Percentiles rank a stretch among this genome's conserved stretches.
These are phyloP conservation scores for Limonium bicolor DNA, from an alignment of 148 eudicot genomes.

Conservation along the genomic window DNA sequence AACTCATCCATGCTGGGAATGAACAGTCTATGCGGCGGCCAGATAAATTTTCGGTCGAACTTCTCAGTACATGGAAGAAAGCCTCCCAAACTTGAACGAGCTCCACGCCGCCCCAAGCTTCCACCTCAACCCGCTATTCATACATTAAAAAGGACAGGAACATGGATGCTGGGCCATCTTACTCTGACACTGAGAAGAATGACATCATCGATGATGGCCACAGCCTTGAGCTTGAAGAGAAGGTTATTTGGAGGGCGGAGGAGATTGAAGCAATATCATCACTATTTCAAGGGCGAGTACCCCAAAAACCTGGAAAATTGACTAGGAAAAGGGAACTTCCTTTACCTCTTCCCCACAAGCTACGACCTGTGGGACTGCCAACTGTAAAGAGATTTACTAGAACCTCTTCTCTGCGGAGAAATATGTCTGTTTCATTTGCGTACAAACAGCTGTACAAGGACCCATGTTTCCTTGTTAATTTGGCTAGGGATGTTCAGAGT, in stretches of 20 bases:
- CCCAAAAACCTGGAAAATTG: conserved; percentile 77
- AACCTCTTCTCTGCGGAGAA: conserved; percentile 6
- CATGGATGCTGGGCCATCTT: conserved; percentile 1
- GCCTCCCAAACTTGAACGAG: conserved; percentile 29
- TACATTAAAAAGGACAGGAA: conserved; percentile 14
- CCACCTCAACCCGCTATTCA: conserved; percentile 28
- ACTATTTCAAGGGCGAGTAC: conserved; percentile 73
- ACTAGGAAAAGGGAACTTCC: conserved; percentile 71
- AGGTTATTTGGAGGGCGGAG: conserved; percentile 45
- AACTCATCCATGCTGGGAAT: background rate
- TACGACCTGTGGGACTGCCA: conserved; percentile 73
- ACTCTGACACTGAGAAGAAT: background rate
- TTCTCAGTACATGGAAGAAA: conserved; percentile 13
- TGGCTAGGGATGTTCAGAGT: conserved; percentile 62
- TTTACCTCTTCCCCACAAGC: conserved; percentile 67
- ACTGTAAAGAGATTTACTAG: conserved; percentile 24
- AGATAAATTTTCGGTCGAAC: conserved; percentile 6
- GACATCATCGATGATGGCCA: conserved; percentile 1
- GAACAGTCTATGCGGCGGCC: background rate
- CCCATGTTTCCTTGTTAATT: conserved; percentile 46
- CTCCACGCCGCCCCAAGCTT: conserved; percentile 44
- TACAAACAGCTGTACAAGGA: conserved; percentile 52
- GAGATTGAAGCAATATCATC: conserved; percentile 89
- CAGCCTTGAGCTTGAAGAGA: conserved; percentile 10
- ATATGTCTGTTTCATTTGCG: conserved; percentile 18